These are phyloP conservation scores for Wickerhamiella dianesei DNA, from an alignment of 805 yeast genomes.

Conservation along the genomic window DNA sequence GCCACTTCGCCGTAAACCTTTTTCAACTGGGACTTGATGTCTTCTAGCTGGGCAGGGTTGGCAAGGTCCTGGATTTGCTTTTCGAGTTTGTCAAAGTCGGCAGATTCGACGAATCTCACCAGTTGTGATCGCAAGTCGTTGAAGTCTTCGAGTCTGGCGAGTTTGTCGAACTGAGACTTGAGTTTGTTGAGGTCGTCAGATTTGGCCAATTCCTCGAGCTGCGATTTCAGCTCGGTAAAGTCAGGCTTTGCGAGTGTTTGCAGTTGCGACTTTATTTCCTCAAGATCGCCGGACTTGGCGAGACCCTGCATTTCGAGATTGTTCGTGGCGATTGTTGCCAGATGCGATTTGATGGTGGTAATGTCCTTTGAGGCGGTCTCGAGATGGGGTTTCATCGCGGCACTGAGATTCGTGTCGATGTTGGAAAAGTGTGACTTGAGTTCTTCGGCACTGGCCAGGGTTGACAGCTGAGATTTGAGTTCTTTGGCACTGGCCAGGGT, in stretches of 20 bases:
- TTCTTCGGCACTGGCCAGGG: neutral
- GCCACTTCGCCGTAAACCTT: too few species aligned
- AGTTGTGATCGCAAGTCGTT: too few species aligned
- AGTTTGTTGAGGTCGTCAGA: neutral
- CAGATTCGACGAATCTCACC: too few species aligned
- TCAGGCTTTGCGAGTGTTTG: neutral
- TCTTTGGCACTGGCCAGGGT: neutral
- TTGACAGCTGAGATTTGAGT: neutral
- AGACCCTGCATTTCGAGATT: neutral
- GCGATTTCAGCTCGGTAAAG: neutral
- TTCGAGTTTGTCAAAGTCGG: too few species aligned
- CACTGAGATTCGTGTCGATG: neutral
- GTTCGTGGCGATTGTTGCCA: neutral
- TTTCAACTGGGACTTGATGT: too few species aligned
- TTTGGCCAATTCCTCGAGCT: neutral
- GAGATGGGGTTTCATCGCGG: too few species aligned
- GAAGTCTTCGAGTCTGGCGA: neutral
- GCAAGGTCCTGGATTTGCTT: too few species aligned
- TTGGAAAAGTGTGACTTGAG: neutral
- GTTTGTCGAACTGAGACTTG: neutral
- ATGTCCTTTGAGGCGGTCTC: too few species aligned
- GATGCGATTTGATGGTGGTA: too few species aligned
- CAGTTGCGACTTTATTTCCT: neutral
- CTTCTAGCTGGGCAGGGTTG: too few species aligned
- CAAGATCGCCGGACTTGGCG: neutral